Percentiles rank a stretch among this genome's conserved stretches.
These are phyloP conservation scores for Mycena sanguinolenta DNA, from an alignment of 768 basidiomycete species.

Conservation along the genomic window DNA sequence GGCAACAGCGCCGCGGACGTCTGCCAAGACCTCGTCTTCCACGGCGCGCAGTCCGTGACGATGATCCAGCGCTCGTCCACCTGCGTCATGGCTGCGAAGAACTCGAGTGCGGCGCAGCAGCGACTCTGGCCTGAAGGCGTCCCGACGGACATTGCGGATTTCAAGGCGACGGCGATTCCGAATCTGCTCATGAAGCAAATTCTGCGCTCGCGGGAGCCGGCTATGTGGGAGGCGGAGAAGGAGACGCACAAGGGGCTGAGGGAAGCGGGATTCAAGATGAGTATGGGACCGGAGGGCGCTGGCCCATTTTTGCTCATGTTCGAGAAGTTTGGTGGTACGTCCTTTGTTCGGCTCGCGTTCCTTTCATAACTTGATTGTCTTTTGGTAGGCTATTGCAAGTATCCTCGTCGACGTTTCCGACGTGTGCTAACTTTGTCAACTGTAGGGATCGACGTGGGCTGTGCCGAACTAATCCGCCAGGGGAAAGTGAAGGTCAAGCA, in stretches of 20 bases:
- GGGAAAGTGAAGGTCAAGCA: slow-evolving; percentile 72
- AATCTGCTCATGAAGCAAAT: background rate
- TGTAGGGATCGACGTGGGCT: slow-evolving; percentile 59
- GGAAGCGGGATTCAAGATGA: slow-evolving; percentile 24
- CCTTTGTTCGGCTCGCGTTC: background rate
- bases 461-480: slow-evolving; percentile 61
- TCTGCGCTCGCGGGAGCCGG: slow-evolving; percentile 15
- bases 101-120: background rate
- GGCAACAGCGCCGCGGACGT: slow-evolving; percentile 55
- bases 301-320: slow-evolving; percentile 18
- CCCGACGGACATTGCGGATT: slow-evolving; percentile 40
- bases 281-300: slow-evolving; percentile 15
- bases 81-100: slow-evolving; percentile 39
- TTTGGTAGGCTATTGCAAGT: slow-evolving; percentile 6
- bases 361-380: background rate
- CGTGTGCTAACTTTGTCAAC: background rate
- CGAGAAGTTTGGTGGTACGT: slow-evolving; percentile 15
- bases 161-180: slow-evolving; percentile 29
- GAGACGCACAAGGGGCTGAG: slow-evolving; percentile 17
- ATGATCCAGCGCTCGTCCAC: slow-evolving; percentile 59
- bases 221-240: slow-evolving; percentile 18
- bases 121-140: slow-evolving; percentile 34
- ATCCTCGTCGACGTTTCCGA: background rate
- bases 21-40: slow-evolving; percentile 50
- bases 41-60: slow-evolving; percentile 51